Base-by-base conservation (phyloP, 2,329 filamentous ascomycete genomes). In the Bipolaris oryzae region DNA sequence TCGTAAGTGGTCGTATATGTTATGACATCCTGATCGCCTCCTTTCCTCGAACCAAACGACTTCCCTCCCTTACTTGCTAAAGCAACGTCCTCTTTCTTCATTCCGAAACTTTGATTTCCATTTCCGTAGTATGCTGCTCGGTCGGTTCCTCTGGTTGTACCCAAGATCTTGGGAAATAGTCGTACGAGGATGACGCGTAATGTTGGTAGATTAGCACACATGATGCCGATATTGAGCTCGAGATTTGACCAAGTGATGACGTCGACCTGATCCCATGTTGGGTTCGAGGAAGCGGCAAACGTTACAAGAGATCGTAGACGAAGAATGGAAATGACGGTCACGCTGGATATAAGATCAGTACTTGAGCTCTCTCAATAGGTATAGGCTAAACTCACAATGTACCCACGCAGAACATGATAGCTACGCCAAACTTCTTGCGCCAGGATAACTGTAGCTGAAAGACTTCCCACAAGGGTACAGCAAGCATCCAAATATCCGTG, bases 161-260 rank as follows among this genome's bases (percentile, higher is more conserved):
- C 77, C 50, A 79, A 71, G 1, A 74, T 35, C n/a, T 59, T 63
- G 23, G 78, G 77, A 42, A 74, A 76, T 10, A 74, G 33, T 15
- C 69, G 73, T n/a, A 76, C 70, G 25, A 79, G 66, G 2, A 79
- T 67, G 1, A 75, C 69, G 33, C 76, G 74, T 15, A 79, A 59
- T n/a, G 73, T 68, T 0, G 79, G 78, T 63, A 81, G 74, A 65
- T 78, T 79, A 7, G 76, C 76, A 60, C 78, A 80, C n/a, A 80
- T 75, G 50, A 80, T 77, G 23, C 77, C 78, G 1, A 78, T 72
- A 56, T 79, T 73, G 53, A 78, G 70, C 61, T 81, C 79, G 25
- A 80, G 70, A 11, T 74, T 74, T 16, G 73, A 76, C 79, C 79
- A 80, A 49, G 74, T 75, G 16, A 73, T 64, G 7, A 77, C 74